Percentiles rank a stretch among this genome's conserved stretches.
These are phyloP conservation scores for Kewa caespitosa DNA, from an alignment of 179 eudicot species.

Conservation along the genomic window DNA sequence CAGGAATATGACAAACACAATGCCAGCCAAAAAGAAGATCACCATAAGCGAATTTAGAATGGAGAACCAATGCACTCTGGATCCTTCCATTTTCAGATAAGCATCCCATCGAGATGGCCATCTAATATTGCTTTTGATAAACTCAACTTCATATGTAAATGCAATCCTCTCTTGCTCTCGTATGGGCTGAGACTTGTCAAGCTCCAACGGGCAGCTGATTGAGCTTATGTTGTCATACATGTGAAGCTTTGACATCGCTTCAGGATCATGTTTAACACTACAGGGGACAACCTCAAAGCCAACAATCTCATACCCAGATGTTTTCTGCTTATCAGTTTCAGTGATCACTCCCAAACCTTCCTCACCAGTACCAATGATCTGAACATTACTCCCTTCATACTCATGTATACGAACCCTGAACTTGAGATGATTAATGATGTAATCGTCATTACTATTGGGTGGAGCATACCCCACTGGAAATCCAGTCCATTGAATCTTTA, in stretches of 20 bases:
- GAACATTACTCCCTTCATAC: conserved; percentile 61
- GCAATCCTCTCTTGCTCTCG: conserved; percentile 55
- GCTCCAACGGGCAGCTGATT: conserved; percentile 48
- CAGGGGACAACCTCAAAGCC: conserved; percentile 81
- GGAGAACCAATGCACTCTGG: conserved; percentile 74
- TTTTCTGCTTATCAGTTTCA: conserved; percentile 48
- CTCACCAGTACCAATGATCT: conserved; percentile 69
- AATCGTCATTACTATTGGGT: conserved; percentile 50
- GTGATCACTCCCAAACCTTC: conserved; percentile 70
- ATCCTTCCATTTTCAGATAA: conserved; percentile 66
- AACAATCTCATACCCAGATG: conserved; percentile 68
- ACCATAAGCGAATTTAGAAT: conserved; percentile 69
- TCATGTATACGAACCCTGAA: conserved; percentile 68
- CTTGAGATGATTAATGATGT: conserved; percentile 64
- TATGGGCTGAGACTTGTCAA: conserved; percentile 53
- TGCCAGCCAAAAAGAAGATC: conserved; percentile 62
- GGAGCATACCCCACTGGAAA: conserved; percentile 74
- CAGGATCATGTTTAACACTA: conserved; percentile 64
- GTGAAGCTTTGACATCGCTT: conserved; percentile 55
- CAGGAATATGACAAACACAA: conserved; percentile 62
- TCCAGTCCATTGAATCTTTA: conserved; percentile 69
- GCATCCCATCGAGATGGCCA: conserved; percentile 86
- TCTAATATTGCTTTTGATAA: conserved; percentile 56
- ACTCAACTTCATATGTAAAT: conserved; percentile 64
- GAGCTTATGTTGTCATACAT: conserved; percentile 41